Percentiles rank a stretch among this genome's conserved stretches.
These are phyloP conservation scores for Wickerhamomyces sp. DNA, from an alignment of 1,139 yeast genomes.

Conservation along the genomic window DNA sequence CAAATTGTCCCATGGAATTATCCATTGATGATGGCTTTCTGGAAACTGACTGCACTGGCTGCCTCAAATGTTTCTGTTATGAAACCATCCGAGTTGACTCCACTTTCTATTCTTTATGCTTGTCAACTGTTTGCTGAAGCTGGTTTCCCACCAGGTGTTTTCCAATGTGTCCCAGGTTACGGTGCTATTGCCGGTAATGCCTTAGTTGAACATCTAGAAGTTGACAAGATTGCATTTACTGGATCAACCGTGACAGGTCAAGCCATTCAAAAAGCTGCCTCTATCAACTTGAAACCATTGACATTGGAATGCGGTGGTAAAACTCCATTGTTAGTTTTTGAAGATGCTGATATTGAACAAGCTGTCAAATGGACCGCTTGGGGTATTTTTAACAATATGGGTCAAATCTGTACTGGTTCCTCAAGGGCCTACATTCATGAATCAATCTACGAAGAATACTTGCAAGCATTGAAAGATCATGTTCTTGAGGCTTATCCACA, in stretches of 20 bases:
- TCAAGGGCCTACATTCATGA: conserved; percentile 78
- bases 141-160: conserved; percentile 71
- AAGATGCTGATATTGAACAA: conserved; percentile 70
- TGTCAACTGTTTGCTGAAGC: conserved; percentile 54
- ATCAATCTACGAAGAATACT: conserved; percentile 61
- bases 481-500: conserved; percentile 44
- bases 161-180: conserved; percentile 53
- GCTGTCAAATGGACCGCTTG: conserved; percentile 83
- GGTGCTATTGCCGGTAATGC: conserved; percentile 56
- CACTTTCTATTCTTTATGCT: conserved; percentile 52
- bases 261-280: conserved; percentile 54
- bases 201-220: conserved; percentile 48
- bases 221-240: conserved; percentile 67
- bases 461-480: conserved; percentile 35
- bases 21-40: conserved; percentile 63
- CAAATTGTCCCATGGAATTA: conserved; percentile 70
- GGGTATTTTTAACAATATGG: conserved; percentile 81
- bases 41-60: conserved; percentile 71
- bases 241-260: conserved; percentile 59
- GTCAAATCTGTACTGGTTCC: conserved; percentile 90
- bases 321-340: conserved; percentile 67
- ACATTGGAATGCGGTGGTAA: conserved; percentile 95
- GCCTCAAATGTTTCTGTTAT: conserved; percentile 63
- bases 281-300: conserved; percentile 60
- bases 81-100: conserved; percentile 66